Conservation (phyloP, 371 early-diverging fungal species). For the Syncephalastrum sp. region DNA sequence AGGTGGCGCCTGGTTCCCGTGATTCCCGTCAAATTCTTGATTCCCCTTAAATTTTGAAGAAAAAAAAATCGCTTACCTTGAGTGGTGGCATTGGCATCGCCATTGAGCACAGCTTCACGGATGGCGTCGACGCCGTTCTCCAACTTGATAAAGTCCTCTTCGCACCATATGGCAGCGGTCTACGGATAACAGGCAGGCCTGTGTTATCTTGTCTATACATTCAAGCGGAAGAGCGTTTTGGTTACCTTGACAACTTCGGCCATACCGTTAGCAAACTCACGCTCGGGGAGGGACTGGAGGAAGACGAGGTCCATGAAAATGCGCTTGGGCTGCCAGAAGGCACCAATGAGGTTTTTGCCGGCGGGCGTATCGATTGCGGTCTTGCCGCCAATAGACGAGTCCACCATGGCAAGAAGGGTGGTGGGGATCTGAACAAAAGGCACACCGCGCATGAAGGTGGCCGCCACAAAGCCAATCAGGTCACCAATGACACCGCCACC, state of each 20-base stretch:
- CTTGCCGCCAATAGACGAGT: slow-evolving; percentile 97
- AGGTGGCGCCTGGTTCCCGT: slow-evolving; percentile 49
- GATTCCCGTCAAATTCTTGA: too few relatives aligned
- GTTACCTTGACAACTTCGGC: slow-evolving; percentile 92
- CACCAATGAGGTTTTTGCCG: slow-evolving; percentile 96
- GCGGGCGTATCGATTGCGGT: slow-evolving; percentile 94
- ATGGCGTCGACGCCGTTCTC: slow-evolving; percentile 85
- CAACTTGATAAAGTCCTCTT: slow-evolving; percentile 83
- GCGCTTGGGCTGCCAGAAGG: slow-evolving; percentile 95
- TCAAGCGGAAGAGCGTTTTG: neutral
- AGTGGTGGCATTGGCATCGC: slow-evolving; percentile 37
- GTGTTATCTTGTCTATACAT: neutral
- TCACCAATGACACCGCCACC: slow-evolving; percentile 99
- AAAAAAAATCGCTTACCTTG: slow-evolving; percentile 43
- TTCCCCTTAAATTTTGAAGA: neutral
- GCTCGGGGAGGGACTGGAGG: slow-evolving; percentile 84
- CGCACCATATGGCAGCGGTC: slow-evolving; percentile 93
- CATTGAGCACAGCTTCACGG: slow-evolving; percentile 67
- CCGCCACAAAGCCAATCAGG: slow-evolving; percentile 92
- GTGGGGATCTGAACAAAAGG: slow-evolving; percentile 94
- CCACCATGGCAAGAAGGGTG: slow-evolving; percentile 96
- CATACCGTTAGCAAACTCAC: slow-evolving; percentile 97
- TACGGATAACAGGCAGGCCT: neutral
- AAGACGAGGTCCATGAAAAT: slow-evolving; percentile 90
- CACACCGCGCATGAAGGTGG: slow-evolving; percentile 98